A percentile compares a stretch with the other conserved stretches of the same genome.
These are phyloP conservation scores for Lentinula detonsa DNA, from an alignment of 768 basidiomycete genomes.

Conservation along the genomic window DNA sequence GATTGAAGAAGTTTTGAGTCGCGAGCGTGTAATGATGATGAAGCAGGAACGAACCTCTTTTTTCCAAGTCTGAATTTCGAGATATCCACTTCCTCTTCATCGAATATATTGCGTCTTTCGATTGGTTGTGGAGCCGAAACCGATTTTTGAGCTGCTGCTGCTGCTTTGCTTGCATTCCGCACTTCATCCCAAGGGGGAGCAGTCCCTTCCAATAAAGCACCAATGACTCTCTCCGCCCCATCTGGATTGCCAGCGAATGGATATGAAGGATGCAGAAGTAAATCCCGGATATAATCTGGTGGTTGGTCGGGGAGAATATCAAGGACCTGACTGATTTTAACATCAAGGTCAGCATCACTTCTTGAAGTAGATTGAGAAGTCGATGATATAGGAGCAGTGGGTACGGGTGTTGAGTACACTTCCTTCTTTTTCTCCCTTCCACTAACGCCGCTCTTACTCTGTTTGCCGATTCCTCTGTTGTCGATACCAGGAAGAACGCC, in stretches of 20 bases:
- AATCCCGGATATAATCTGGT: slow-evolving; percentile 48
- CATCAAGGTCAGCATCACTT: slow-evolving; percentile 41
- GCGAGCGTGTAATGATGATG: background rate
- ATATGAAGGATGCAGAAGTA: slow-evolving; percentile 43
- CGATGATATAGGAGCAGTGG: slow-evolving; percentile 8
- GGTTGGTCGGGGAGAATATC: slow-evolving; percentile 69
- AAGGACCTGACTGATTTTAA: slow-evolving; percentile 61
- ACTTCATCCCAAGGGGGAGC: slow-evolving; percentile 37
- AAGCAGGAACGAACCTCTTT: slow-evolving; percentile 40
- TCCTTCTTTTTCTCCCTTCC: slow-evolving; percentile 29
- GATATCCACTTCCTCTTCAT: slow-evolving; percentile 65
- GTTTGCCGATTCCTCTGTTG: slow-evolving; percentile 24
- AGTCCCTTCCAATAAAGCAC: slow-evolving; percentile 70
- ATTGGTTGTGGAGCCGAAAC: background rate
- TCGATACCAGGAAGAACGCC: slow-evolving; percentile 38
- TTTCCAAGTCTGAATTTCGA: slow-evolving; percentile 57
- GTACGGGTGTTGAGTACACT: slow-evolving; percentile 3
- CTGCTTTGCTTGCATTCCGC: background rate
- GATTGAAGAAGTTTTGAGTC: background rate
- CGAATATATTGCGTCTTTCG: slow-evolving; percentile 69
- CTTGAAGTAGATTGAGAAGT: slow-evolving; percentile 5
- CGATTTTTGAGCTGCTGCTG: slow-evolving; percentile 16
- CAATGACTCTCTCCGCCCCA: slow-evolving; percentile 56
- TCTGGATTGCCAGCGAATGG: slow-evolving; percentile 53
- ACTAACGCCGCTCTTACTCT: slow-evolving; percentile 6